Conservation (phyloP, 805 yeast genomes). For the Blastobotrys mokoenaii region DNA sequence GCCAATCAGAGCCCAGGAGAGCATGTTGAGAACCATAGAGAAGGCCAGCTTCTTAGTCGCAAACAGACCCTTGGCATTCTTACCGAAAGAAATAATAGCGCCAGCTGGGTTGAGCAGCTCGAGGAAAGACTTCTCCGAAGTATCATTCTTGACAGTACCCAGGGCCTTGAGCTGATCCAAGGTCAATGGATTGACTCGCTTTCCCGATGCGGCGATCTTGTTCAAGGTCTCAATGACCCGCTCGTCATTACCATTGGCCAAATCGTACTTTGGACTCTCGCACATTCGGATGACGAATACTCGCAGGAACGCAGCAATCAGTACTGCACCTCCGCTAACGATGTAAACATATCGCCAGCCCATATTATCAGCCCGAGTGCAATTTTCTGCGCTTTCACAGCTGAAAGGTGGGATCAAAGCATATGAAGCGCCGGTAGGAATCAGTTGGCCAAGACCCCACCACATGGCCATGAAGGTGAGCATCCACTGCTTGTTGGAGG, state of each 20-base stretch:
- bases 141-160: constrained; percentile 30
- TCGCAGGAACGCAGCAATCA: constrained; percentile 41
- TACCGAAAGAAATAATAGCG: constrained; percentile 21
- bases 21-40: constrained; percentile 3
- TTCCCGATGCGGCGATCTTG: constrained; percentile 40
- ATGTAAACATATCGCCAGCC: constrained; percentile 59
- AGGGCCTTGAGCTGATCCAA: constrained; percentile 39
- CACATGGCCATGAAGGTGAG: constrained; percentile 45
- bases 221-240: constrained; percentile 39
- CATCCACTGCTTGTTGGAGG: constrained; percentile 41
- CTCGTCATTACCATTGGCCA: constrained; percentile 44
- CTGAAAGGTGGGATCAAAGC: constrained; percentile 44
- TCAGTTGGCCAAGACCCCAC: constrained; percentile 58
- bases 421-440: constrained; percentile 45
- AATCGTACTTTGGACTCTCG: constrained; percentile 49
- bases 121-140: constrained; percentile 10
- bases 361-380: constrained; percentile 40
- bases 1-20: constrained; percentile 52
- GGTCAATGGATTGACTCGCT: constrained; percentile 35
- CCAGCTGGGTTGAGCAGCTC: constrained; percentile 11
- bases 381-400: constrained; percentile 37
- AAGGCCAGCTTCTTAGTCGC: constrained; percentile 33
- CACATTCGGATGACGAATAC: constrained; percentile 37
- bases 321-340: constrained; percentile 44
- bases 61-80: constrained; percentile 40